Percentiles rank a stretch among this genome's conserved stretches.
Conservation (phyloP, 2,329 filamentous ascomycete species). For the Chaetomium sp. region DNA sequence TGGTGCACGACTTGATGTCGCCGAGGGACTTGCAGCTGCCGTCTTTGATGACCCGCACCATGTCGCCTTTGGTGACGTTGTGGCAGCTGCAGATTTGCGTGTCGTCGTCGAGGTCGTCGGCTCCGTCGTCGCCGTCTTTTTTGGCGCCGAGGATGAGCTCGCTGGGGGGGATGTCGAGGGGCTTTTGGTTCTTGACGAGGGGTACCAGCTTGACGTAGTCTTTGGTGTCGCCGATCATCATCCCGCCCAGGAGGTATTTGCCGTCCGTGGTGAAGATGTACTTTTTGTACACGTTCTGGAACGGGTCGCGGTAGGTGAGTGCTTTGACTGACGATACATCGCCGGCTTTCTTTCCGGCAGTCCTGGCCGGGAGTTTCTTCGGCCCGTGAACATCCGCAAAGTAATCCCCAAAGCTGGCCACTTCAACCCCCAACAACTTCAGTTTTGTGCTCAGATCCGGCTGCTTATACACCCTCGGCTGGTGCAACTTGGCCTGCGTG, state of each 20-base stretch:
- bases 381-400: constrained; percentile 84
- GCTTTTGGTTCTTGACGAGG: constrained; percentile 78
- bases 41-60: constrained; percentile 65
- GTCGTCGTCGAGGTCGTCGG: constrained; percentile 72
- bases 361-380: constrained; percentile 56
- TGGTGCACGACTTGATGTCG: constrained; percentile 83
- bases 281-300: constrained; percentile 85
- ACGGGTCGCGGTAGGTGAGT: constrained; percentile 82
- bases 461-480: constrained; percentile 64
- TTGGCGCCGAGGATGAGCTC: constrained; percentile 77
- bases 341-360: constrained; percentile 30
- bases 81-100: constrained; percentile 90
- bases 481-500: constrained; percentile 69
- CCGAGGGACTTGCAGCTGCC: constrained; percentile 75
- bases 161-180: constrained; percentile 68
- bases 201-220: constrained; percentile 87
- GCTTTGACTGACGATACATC: constrained; percentile 57
- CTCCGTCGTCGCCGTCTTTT: constrained; percentile 61
- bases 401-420: constrained; percentile 90
- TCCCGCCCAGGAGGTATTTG: constrained; percentile 85
- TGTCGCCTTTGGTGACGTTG: constrained; percentile 81
- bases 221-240: constrained; percentile 92
- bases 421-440: constrained; percentile 83
- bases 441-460: constrained; percentile 89
- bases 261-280: constrained; percentile 86